phyloP scores from a whole-genome alignment of 108 stramenopile genomes.

The Mediolabrus comicus region DNA sequence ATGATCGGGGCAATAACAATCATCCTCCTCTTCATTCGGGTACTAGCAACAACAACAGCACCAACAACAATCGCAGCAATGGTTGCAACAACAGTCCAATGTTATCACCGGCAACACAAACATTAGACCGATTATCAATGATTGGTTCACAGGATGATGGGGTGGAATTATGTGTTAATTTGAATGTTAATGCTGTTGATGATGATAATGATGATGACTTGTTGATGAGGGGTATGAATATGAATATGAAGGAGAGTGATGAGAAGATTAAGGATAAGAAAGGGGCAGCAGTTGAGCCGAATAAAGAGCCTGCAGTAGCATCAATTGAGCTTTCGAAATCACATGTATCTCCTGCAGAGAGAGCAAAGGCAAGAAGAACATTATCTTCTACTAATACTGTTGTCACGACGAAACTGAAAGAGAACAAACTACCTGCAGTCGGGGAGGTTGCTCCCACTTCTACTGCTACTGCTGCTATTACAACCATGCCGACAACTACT shows the following conservation, averaged over 20 bases:
- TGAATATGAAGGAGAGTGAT: not conserved
- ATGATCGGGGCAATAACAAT: not conserved
- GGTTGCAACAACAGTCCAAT: not conserved
- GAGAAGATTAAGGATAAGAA: not conserved
- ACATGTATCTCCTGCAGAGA: too few relatives aligned
- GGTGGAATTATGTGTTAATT: conserved; percentile 20
- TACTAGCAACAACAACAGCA: not conserved
- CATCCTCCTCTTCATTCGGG: too few relatives aligned
- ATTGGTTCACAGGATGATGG: conserved; percentile 34
- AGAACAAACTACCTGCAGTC: too few relatives aligned
- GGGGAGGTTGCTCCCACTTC: too few relatives aligned
- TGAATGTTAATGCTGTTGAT: conserved; percentile 4
- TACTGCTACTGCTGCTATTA: not conserved
- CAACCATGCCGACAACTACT: not conserved
- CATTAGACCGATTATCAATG: conserved; percentile 27
- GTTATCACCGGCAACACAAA: conserved; percentile 36
- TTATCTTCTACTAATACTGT: too few relatives aligned
- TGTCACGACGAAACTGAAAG: too few relatives aligned
- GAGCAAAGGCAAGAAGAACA: too few relatives aligned
- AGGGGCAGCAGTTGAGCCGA: too few relatives aligned
- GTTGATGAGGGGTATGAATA: not conserved
- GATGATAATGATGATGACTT: not conserved
- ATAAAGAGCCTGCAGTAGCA: too few relatives aligned
- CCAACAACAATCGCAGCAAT: not conserved
- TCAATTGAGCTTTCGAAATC: too few relatives aligned